Evolutionary conservation across 768 basidiomycete genomes (phyloP), one percentile per base, ranked within the genome.

Genomic region (Lactarius evosmus): DNA sequence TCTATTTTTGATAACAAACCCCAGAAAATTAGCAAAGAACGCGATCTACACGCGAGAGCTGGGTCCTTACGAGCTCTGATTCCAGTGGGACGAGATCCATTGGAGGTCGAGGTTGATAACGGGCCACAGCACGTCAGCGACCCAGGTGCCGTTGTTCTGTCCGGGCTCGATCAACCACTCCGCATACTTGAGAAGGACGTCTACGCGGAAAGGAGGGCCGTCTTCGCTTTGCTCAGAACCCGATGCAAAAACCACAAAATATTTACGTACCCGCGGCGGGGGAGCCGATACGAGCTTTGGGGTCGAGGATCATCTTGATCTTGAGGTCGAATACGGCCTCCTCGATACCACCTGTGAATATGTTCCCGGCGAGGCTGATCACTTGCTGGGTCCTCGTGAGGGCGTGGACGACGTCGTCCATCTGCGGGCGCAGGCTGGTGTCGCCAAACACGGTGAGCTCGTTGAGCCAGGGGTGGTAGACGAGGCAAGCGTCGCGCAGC

Each of bases 41-140:
- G 3, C 22, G 6, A 34, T 0, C 19, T 14, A 8, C 0, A 14
- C 5, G 33, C 14, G 19, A 46, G 9, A 53, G 2, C 16, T n/a
- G 3, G 14, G 11, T 32, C 17, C 66, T 54, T 8, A 66, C 58
- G 58, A 64, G 58, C 58, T 66, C 46, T 56, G 11, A 16, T 65
- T 66, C 66, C 62, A 60, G 19, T 60, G 61, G 17, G 56, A 56
- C 8, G 66, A 38, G 29, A 64, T 53, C 66, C 66, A 66, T 41
- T 64, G 62, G 22, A 65, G 62, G 29, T 66, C 66, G 30, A 66
- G 62, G 46, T 66, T 66, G 54, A 66, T 64, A 30, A 36, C 30
- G 7, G 66, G 62, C 66, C 66, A 65, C 17, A 60, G 32, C 12
- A 41, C 33, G 34, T 66, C 66, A 2, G 46, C 53, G 1, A 60